phyloP scores from a whole-genome alignment of 768 basidiomycete genomes.

The Boletus vermiculosoides region DNA sequence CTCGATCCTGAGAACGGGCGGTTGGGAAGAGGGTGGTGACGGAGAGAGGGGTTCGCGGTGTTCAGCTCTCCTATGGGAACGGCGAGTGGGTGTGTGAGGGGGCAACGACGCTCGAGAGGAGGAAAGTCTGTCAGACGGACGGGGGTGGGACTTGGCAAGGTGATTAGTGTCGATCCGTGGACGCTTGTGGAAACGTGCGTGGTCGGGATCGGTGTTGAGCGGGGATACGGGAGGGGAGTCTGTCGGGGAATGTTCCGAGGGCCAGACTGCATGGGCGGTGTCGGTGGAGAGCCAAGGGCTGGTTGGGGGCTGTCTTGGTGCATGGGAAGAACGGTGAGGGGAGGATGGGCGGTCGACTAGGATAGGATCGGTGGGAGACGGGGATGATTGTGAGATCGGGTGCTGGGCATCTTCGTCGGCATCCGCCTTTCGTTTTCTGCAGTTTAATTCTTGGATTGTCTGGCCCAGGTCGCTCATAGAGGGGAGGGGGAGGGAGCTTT shows the following conservation, averaged over 20 bases:
- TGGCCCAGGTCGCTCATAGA: slow-evolving; percentile 65
- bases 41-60: slow-evolving; percentile 33
- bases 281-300: slow-evolving; percentile 33
- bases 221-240: slow-evolving; percentile 37
- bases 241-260: slow-evolving; percentile 38
- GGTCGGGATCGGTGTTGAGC: slow-evolving; percentile 37
- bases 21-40: slow-evolving; percentile 22
- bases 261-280: slow-evolving; percentile 35
- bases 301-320: slow-evolving; percentile 42
- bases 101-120: slow-evolving; percentile 19
- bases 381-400: slow-evolving; percentile 34
- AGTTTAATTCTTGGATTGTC: slow-evolving; percentile 45
- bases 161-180: slow-evolving; percentile 30
- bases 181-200: slow-evolving; percentile 29
- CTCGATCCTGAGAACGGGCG: slow-evolving; percentile 26
- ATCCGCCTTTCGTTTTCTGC: slow-evolving; percentile 70
- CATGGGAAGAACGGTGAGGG: slow-evolving; percentile 29
- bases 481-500: slow-evolving; percentile 10
- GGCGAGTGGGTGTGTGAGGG: slow-evolving; percentile 30
- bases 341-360: slow-evolving; percentile 34
- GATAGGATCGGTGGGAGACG: slow-evolving; percentile 32
- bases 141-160: slow-evolving; percentile 16
- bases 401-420: slow-evolving; percentile 40
- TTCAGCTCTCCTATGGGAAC: slow-evolving; percentile 28
- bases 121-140: slow-evolving; percentile 8